Percentiles rank a stretch among this genome's conserved stretches.
These are phyloP conservation scores for Xylaria grammica DNA, from an alignment of 495 filamentous ascomycete genomes.

Conservation along the genomic window DNA sequence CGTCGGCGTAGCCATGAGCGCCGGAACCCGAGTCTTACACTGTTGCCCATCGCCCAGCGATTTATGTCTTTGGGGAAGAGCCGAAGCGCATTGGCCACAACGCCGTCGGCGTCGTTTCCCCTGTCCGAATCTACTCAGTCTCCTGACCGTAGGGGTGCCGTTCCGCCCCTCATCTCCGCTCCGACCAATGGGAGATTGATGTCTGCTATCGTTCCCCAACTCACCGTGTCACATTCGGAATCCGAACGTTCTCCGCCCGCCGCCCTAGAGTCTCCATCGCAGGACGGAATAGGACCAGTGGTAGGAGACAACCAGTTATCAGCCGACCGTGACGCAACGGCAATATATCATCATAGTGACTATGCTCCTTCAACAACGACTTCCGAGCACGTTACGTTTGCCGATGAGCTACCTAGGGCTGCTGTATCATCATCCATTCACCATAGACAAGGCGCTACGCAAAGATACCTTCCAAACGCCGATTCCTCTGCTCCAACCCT, in stretches of 20 bases:
- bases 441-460: constrained; percentile 21
- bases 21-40: constrained; percentile 28
- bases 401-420: constrained; percentile 18
- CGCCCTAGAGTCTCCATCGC: neutral
- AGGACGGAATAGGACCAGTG: neutral
- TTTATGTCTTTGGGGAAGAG: constrained; percentile 30
- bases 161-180: constrained; percentile 29
- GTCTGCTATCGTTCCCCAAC: constrained; percentile 24
- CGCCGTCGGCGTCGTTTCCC: constrained; percentile 8
- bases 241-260: neutral
- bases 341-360: neutral
- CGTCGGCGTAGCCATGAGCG: constrained; percentile 38
- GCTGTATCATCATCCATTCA: constrained; percentile 28
- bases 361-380: constrained; percentile 11
- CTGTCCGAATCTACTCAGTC: neutral
- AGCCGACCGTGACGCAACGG: neutral
- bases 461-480: constrained; percentile 23
- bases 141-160: neutral
- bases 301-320: neutral
- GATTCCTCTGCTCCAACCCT: constrained; percentile 21
- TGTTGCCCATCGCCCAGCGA: constrained; percentile 33
- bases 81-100: constrained; percentile 18
- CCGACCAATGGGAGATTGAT: constrained; percentile 29
- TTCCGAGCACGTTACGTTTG: constrained; percentile 34
- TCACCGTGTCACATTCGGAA: neutral